A percentile compares a stretch with the other conserved stretches of the same genome.
Evolutionary conservation across 768 basidiomycete genomes (phyloP).

Genomic region (Sporobolomyces phaffii): DNA sequence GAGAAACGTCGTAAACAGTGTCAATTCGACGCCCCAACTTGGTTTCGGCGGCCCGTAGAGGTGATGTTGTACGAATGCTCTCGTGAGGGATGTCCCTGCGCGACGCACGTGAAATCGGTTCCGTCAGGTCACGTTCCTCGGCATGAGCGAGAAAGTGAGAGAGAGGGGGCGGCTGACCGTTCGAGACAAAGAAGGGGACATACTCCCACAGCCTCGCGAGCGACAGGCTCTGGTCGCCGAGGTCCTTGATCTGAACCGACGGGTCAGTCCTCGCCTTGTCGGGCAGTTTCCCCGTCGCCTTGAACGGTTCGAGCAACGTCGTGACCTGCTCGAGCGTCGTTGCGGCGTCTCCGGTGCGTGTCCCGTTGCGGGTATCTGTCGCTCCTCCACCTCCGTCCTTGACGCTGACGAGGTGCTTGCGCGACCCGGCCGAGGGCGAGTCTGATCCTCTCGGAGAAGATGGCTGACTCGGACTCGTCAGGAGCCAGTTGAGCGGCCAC

Average conservation of each 20-base stretch:
- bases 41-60: constrained; percentile 81
- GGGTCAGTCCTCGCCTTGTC: constrained; percentile 34
- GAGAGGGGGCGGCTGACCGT: constrained; percentile 31
- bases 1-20: constrained; percentile 64
- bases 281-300: constrained; percentile 3
- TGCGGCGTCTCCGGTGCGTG: no score
- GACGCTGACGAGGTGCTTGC: not conserved
- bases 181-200: constrained; percentile 38
- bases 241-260: constrained; percentile 4
- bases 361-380: not conserved
- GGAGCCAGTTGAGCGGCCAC: constrained; percentile 12
- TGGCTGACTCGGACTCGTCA: not conserved
- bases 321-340: constrained; percentile 23
- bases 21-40: constrained; percentile 93
- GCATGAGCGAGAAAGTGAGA: not conserved
- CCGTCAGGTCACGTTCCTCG: not conserved
- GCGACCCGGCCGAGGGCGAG: not conserved
- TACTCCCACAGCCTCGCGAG: constrained; percentile 34
- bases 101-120: not conserved
- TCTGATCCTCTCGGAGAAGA: not conserved
- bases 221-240: constrained; percentile 4
- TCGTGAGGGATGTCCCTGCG: constrained; percentile 52
- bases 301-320: constrained; percentile 34
- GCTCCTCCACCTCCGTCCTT: constrained; percentile 6
- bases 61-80: constrained; percentile 69